Evolutionary conservation across 1,284 basidiomycete species (phyloP).

Genomic region (Trichosporon faecale): DNA sequence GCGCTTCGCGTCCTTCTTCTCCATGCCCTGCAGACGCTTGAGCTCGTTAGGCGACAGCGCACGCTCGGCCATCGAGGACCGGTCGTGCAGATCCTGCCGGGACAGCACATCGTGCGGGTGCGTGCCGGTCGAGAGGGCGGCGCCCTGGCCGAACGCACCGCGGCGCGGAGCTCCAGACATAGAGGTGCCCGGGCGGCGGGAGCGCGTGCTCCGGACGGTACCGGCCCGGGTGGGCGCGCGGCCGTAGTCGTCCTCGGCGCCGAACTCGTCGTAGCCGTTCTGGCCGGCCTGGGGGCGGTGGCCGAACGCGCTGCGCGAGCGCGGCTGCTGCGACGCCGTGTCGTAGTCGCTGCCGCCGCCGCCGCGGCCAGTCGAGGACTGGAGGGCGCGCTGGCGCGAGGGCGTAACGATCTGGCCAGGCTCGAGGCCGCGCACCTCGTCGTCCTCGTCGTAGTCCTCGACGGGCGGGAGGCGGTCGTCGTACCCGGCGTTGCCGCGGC

Average conservation of each 20-base stretch:
- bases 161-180: constrained; percentile 33
- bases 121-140: constrained; percentile 46
- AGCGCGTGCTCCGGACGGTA: constrained; percentile 20
- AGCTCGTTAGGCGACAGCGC: constrained; percentile 40
- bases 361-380: constrained; percentile 29
- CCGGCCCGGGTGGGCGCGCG: constrained; percentile 28
- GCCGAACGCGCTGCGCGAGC: constrained; percentile 36
- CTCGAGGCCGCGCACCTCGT: constrained; percentile 23
- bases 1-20: constrained; percentile 50
- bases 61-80: constrained; percentile 44
- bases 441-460: constrained; percentile 16
- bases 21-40: constrained; percentile 39
- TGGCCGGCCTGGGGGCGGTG: constrained; percentile 36
- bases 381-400: constrained; percentile 41
- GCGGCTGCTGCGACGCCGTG: constrained; percentile 19
- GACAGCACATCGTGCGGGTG: constrained; percentile 49
- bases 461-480: constrained; percentile 22
- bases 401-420: constrained; percentile 35
- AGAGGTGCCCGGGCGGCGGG: neutral
- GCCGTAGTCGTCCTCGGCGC: constrained; percentile 18
- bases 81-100: constrained; percentile 49
- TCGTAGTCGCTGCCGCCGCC: constrained; percentile 23
- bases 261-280: constrained; percentile 30
- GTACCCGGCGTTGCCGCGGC: constrained; percentile 1
- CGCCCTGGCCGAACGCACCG: constrained; percentile 48